Conservation (phyloP, 2,329 filamentous ascomycete genomes). For the Claviceps arundinis region DNA sequence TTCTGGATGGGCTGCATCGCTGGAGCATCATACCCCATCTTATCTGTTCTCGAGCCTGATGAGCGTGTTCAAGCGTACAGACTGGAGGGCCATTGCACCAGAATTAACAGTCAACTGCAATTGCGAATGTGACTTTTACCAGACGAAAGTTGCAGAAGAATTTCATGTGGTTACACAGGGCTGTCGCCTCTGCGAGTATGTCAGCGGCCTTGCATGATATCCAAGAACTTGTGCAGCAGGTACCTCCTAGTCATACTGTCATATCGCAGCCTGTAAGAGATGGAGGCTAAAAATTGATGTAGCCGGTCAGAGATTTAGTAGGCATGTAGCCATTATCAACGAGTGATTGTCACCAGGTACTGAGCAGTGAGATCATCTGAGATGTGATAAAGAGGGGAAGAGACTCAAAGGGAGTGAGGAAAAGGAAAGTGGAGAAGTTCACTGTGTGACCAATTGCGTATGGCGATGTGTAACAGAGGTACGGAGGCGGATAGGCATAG, state of each 20-base stretch:
- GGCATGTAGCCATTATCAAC: too few relatives aligned
- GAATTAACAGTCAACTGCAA: background rate
- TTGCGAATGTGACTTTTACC: background rate
- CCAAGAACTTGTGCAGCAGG: too few relatives aligned
- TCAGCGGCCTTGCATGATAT: too few relatives aligned
- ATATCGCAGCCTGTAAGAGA: too few relatives aligned
- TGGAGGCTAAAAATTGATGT: too few relatives aligned
- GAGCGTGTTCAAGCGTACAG: background rate
- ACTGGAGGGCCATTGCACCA: background rate
- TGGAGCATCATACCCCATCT: background rate
- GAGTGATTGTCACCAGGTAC: too few relatives aligned
- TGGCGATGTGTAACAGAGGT: too few relatives aligned
- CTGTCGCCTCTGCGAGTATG: too few relatives aligned
- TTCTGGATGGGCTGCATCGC: background rate
- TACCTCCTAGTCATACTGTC: too few relatives aligned
- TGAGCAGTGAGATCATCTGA: background rate
- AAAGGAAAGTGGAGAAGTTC: background rate
- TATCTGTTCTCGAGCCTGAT: background rate
- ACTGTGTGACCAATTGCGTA: too few relatives aligned
- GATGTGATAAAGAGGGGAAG: background rate
- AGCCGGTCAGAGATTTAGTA: too few relatives aligned
- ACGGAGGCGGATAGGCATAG: too few relatives aligned
- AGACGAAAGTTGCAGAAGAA: background rate
- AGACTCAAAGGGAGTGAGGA: background rate
- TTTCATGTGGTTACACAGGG: background rate